Base-by-base conservation (phyloP, 768 basidiomycete species). In the Cystobasidiopsis lactophilus region DNA sequence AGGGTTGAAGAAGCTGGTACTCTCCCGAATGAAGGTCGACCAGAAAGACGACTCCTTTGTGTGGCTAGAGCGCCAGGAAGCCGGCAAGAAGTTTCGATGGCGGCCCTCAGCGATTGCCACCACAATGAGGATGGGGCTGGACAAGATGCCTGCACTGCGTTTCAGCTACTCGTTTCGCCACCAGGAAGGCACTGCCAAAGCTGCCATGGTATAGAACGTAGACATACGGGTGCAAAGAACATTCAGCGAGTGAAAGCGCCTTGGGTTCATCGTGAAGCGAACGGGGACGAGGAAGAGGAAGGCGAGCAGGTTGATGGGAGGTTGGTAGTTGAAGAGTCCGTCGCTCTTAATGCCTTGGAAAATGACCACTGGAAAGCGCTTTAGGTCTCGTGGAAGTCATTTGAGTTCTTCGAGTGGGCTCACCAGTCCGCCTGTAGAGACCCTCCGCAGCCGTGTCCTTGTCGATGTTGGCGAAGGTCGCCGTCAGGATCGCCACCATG, bases 401-500 rank as follows among this genome's bases (percentile, higher is more conserved):
- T n/a, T n/a, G n/a, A n/a, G n/a, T n/a, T n/a, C n/a, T n/a, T n/a
- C n/a, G n/a, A n/a, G n/a, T n/a, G n/a, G n/a, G n/a, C n/a, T n/a
- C n/a, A n/a, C n/a, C n/a, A n/a, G 62, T 59, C 44, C 54, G 44
- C 40, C 59, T 54, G 50, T 58, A 52, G 11, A 59, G 48, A 9
- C 58, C 40, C 43, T 63, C 62, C 3, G 53, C 56, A 29, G 59
- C 56, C 11, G 91, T 91, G 66, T 95, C 88, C 59, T 84, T 80
- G 57, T 79, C 88, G 61, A 96, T 85, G 9, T 75, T 82, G 0
- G 89, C 79, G 65, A 98, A 98, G 0, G 91, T 95, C 63, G 93
- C 85, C 5, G 86, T 85, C 24, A 98, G 70, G 45, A 96, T 95
- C 3, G 65, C 63, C 33, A 69, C 58, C 5, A 66, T 59, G 4